These are phyloP conservation scores for Herpetomonas muscarum DNA, from an alignment of 208 protist species.

Conservation along the genomic window DNA sequence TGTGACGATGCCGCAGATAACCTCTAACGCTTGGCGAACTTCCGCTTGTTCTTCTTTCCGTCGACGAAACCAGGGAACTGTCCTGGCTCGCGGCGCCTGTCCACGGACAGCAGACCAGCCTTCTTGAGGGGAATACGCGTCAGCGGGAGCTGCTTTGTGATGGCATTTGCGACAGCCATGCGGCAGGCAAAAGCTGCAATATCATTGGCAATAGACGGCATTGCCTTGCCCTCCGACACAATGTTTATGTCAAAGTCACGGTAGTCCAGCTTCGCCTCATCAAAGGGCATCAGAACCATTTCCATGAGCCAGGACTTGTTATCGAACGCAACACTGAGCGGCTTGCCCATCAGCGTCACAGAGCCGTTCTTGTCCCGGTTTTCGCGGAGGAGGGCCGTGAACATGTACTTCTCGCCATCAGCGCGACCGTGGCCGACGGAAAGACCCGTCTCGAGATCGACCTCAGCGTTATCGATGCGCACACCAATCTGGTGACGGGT, in stretches of 20 bases:
- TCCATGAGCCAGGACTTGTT: constrained; percentile 90
- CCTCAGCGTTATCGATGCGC: constrained; percentile 83
- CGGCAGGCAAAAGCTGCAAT: constrained; percentile 80
- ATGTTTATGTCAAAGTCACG: constrained; percentile 87
- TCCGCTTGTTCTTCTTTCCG: constrained; percentile 80
- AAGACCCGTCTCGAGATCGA: constrained; percentile 74
- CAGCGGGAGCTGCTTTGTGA: constrained; percentile 79
- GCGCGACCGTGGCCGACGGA: constrained; percentile 76
- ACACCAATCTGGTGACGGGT: constrained; percentile 88
- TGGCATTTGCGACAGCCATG: constrained; percentile 81
- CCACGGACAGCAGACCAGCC: constrained; percentile 80
- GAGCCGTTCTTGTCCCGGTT: constrained; percentile 71
- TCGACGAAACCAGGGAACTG: constrained; percentile 86
- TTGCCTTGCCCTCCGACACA: constrained; percentile 76
- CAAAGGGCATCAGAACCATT: constrained; percentile 87
- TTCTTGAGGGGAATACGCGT: constrained; percentile 88
- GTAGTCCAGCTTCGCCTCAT: constrained; percentile 80
- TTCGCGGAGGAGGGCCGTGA: constrained; percentile 75
- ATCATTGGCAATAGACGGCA: constrained; percentile 81
- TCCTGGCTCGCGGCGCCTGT: constrained; percentile 67
- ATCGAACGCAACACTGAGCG: constrained; percentile 64
- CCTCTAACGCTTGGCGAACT: constrained; percentile 82
- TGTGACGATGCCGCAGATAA: constrained; percentile 7
- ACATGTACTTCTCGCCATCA: constrained; percentile 83
- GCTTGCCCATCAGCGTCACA: constrained; percentile 76